Conservation (phyloP, 2,329 filamentous ascomycete genomes). For the Cytospora piceicola region DNA sequence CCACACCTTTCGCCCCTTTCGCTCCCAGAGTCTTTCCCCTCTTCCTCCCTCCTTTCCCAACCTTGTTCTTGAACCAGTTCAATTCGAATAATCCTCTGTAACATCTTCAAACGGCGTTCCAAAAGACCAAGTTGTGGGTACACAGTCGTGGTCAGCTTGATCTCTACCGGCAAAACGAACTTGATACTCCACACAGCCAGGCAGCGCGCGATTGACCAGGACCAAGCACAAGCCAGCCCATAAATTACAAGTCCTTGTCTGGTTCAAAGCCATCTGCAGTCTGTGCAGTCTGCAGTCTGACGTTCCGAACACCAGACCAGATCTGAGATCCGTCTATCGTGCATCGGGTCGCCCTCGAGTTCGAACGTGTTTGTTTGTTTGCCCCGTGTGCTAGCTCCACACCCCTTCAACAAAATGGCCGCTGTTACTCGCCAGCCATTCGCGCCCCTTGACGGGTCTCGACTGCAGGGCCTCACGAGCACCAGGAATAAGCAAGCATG, state of each 20-base stretch:
- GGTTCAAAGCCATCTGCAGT: conserved; percentile 24
- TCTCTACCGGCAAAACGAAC: conserved; percentile 22
- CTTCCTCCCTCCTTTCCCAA: background rate
- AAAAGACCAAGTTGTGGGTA: conserved; percentile 17
- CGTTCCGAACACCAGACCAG: conserved; percentile 23
- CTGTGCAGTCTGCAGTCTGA: conserved; percentile 30
- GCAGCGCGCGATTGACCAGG: conserved; percentile 16
- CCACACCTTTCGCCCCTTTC: conserved; percentile 19
- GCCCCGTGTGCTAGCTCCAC: conserved; percentile 1
- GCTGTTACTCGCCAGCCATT: conserved; percentile 71
- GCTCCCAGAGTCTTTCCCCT: conserved; percentile 9
- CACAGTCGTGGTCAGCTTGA: conserved; percentile 27
- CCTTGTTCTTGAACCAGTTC: background rate
- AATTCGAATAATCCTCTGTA: conserved; percentile 3
- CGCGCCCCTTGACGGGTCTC: conserved; percentile 69
- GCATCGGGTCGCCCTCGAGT: conserved; percentile 12
- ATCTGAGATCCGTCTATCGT: conserved; percentile 18
- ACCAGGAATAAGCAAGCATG: conserved; percentile 79
- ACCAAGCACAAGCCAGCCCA: conserved; percentile 21
- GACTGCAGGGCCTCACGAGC: conserved; percentile 73
- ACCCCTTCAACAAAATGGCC: conserved; percentile 52
- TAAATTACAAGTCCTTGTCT: conserved; percentile 20
- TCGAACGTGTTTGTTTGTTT: conserved; percentile 28
- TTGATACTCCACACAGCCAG: conserved; percentile 21
- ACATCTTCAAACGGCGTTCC: conserved; percentile 1